Base-by-base conservation (phyloP, 495 filamentous ascomycete species). In the Podospora bellae-mahoneyi region DNA sequence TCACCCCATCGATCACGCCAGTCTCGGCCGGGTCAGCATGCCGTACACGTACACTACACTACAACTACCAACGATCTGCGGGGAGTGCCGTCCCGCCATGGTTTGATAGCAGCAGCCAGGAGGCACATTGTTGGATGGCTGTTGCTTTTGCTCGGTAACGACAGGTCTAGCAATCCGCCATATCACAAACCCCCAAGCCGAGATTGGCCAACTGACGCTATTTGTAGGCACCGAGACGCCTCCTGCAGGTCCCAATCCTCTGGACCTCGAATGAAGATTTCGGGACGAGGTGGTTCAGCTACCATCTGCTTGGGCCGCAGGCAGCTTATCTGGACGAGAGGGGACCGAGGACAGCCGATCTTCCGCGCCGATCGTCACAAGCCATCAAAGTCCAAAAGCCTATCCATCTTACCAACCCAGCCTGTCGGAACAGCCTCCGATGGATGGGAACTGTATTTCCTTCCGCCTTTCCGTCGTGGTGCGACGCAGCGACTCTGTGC, bases 391-490 rank as follows among this genome's bases (percentile, higher is more conserved):
- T 1, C 20, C 20, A 60, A 62, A 32, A 53, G 30, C 65, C 19
- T 23, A 66, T 58, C 23, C 1, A 68, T 39, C n/a, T 44, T 18
- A 26, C 65, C 44, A 66, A 62, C 44, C 66, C 66, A 68, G 32
- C 66, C 39, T 69, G 60, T 71, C 69, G 69, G 66, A 64, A 65
- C 59, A 63, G 56, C 20, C n/a, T 63, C 61, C 61, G 61, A 27
- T 4, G 13, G 3, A 18, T 28, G 27, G 34, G 10, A 48, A 48
- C 39, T 13, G 39, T 48, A 48, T 48, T 48, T 48, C 39, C 39
- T 48, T 48, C 39, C 39, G 39, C 15, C 7, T 48, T 48, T 48
- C 39, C 39, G 39, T 48, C 39, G 9, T 48, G 39, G 39, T 48
- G 39, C 39, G 39, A 48, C 9, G 39, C 39, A 48, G 9, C 7